Evolutionary conservation across 2,329 filamentous ascomycete genomes (phyloP), one percentile per base, ranked within the genome.

Genomic region (Ophiostoma himal-ulmi): DNA sequence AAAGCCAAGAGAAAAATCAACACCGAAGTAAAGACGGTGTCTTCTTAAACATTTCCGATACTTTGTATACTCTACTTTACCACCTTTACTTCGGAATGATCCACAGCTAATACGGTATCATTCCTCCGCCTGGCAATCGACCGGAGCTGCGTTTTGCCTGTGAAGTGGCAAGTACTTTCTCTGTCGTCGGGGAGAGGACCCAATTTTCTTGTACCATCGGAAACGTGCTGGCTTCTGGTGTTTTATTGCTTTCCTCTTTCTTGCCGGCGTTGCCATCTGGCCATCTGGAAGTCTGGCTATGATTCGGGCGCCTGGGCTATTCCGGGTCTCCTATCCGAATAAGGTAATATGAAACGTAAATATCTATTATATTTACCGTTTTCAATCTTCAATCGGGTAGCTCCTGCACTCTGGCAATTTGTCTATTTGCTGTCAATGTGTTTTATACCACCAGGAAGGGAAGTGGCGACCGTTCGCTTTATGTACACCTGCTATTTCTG

Each of bases 331-430:
- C 41, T 65, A 20, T 39, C 62, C 62, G 17, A 37, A 65, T 39
- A 10, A 65, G 62, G 62, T 41, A 65, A 65, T 64, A 64, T 37
- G 34, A 64, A 37, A 37, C 60, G 60, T 64, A 48, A 48, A 48
- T 48, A 48, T 48, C 44, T 48, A 6, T 5, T 7, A 64, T n/a
- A 36, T 64, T 57, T 17, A 44, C 52, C 6, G 30, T 17, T 44
- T 11, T 17, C 52, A 4, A 54, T 54, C 6, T n/a, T 5, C 48
- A 48, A 14, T 48, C 41, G 41, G 44, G 44, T 20, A 6, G 22
- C 57, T 30, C 30, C 57, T 30, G 34, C 62, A 10, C 30, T 39
- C 5, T 14, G 30, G 54, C 54, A 65, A 14, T 65, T 41, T 36
- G 10, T 22, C 36, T 22, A 36, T 64, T 64, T 36, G 5, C 26